phyloP scores from a whole-genome alignment of 495 filamentous ascomycete genomes.

The Penicillium flavigenum region DNA sequence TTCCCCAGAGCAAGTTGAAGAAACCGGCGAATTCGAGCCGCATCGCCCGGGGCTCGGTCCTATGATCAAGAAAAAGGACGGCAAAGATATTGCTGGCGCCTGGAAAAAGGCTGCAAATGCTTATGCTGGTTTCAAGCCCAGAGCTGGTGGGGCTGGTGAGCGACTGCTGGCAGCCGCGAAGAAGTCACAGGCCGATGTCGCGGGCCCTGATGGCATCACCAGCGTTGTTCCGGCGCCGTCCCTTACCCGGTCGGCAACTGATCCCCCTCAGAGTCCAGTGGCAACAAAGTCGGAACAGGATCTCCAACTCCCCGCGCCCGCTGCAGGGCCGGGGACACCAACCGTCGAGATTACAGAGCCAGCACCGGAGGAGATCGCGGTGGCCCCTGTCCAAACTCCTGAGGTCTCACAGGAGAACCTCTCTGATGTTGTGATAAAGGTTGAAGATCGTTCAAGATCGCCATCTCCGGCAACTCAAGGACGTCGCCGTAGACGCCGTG shows the following conservation, averaged over 20 bases:
- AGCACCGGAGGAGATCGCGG: conserved; percentile 25
- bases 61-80: conserved; percentile 82
- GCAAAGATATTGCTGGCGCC: conserved; percentile 68
- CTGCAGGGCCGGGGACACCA: conserved; percentile 29
- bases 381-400: conserved; percentile 32
- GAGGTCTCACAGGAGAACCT: conserved; percentile 40
- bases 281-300: conserved; percentile 23
- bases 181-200: conserved; percentile 51
- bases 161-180: conserved; percentile 57
- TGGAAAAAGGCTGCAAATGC: conserved; percentile 82
- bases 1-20: conserved; percentile 34
- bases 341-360: conserved; percentile 44
- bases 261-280: conserved; percentile 24
- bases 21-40: conserved; percentile 40
- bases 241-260: conserved; percentile 35
- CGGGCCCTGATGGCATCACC: conserved; percentile 82
- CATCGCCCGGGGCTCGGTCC: conserved; percentile 80
- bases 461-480: conserved; percentile 44
- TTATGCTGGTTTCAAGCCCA: conserved; percentile 80
- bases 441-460: conserved; percentile 34
- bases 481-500: conserved; percentile 60
- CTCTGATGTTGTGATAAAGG: conserved; percentile 19
- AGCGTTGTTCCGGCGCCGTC: conserved; percentile 78
- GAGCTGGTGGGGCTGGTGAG: conserved; percentile 77
- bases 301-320: neutral